Percentiles rank a stretch among this genome's conserved stretches.
These are phyloP conservation scores for Pythium rishiriense DNA, from an alignment of 352 stramenopile genomes.

Conservation along the genomic window DNA sequence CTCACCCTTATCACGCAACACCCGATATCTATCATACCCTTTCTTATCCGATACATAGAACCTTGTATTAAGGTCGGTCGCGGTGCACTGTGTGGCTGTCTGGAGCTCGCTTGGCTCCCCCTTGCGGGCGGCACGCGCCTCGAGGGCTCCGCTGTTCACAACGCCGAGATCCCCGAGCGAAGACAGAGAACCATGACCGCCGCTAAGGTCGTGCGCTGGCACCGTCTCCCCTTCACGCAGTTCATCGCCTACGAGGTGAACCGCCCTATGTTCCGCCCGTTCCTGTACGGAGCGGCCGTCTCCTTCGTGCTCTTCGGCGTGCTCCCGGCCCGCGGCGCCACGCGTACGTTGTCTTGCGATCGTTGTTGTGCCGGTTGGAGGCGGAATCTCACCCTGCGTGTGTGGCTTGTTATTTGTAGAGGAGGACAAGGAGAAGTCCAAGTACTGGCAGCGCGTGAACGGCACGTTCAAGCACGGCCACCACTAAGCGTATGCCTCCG, in stretches of 20 bases:
- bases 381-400: no score
- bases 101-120: constrained; percentile 12
- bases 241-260: constrained; percentile 79
- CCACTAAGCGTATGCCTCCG: constrained; percentile 49
- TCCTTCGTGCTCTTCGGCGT: constrained; percentile 83
- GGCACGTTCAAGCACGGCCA: constrained; percentile 80
- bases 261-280: constrained; percentile 82
- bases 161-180: constrained; percentile 10
- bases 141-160: constrained; percentile 1
- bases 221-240: constrained; percentile 76
- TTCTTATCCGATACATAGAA: background rate
- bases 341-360: constrained; percentile 36
- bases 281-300: constrained; percentile 72
- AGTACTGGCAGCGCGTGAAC: constrained; percentile 87
- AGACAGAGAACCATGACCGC: constrained; percentile 38
- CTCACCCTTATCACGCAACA: constrained; percentile 6
- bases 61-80: constrained; percentile 10
- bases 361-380: background rate
- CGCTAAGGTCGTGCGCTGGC: constrained; percentile 79
- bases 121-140: constrained; percentile 10
- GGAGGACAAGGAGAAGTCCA: constrained; percentile 82
- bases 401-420: constrained; percentile 38
- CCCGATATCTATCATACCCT: constrained; percentile 3
- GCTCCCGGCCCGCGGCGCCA: constrained; percentile 74
- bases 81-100: constrained; percentile 30